phyloP scores from a whole-genome alignment of 805 yeast species.

The Yarrowia phangngaensis region DNA sequence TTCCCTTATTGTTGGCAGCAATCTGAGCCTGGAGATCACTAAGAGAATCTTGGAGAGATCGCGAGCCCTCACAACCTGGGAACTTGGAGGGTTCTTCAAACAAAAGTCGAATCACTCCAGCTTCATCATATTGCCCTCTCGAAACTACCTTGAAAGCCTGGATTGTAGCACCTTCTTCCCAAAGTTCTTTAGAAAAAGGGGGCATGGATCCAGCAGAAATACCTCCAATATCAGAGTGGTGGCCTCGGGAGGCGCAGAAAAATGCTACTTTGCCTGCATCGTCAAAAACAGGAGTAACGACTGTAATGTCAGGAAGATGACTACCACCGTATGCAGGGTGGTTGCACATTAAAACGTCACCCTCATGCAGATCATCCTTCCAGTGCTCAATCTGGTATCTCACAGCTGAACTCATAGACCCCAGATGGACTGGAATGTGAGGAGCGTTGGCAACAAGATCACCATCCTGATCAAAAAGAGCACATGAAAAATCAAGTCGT shows the following conservation, averaged over 20 bases:
- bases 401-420: constrained; percentile 81
- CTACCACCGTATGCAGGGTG: constrained; percentile 86
- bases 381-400: constrained; percentile 61
- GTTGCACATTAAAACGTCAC: constrained; percentile 73
- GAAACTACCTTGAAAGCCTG: constrained; percentile 69
- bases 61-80: constrained; percentile 86
- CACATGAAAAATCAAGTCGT: constrained; percentile 79
- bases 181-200: constrained; percentile 76
- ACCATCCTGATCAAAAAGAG: constrained; percentile 72
- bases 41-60: constrained; percentile 77
- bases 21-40: constrained; percentile 82
- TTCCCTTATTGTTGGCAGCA: constrained; percentile 86
- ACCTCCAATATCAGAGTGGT: constrained; percentile 95
- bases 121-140: constrained; percentile 72
- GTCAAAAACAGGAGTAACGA: constrained; percentile 80
- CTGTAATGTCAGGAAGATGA: constrained; percentile 86
- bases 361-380: constrained; percentile 60
- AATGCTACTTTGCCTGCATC: constrained; percentile 55
- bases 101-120: constrained; percentile 56
- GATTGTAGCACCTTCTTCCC: constrained; percentile 90
- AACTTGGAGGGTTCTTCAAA: constrained; percentile 70
- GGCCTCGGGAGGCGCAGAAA: constrained; percentile 92
- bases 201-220: constrained; percentile 93
- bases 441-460: constrained; percentile 85
- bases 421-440: constrained; percentile 80